These are phyloP conservation scores for Aeschynomene evenia DNA, from an alignment of 306 rosid genomes.

Conservation along the genomic window DNA sequence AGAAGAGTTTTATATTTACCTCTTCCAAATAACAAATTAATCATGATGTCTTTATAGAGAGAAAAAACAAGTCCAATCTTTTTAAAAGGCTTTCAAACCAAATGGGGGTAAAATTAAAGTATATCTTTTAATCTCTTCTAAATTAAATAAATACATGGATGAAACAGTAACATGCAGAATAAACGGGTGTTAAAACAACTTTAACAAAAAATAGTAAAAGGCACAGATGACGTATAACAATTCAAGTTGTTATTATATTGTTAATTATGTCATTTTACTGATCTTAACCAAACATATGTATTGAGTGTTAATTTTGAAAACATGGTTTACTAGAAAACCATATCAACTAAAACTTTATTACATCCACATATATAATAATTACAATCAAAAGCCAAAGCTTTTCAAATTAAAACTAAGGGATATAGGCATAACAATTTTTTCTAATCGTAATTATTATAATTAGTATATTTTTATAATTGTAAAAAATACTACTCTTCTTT, in stretches of 20 bases:
- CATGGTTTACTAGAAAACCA: neutral
- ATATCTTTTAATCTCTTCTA: neutral
- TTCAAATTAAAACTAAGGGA: neutral
- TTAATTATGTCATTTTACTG: slow-evolving; percentile 19
- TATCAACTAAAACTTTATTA: neutral
- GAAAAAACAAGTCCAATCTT: slow-evolving; percentile 2
- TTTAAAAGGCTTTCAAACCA: neutral
- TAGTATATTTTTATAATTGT: neutral
- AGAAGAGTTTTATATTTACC: neutral
- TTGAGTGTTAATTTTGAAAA: slow-evolving; percentile 16
- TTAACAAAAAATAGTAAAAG: neutral
- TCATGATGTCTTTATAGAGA: neutral
- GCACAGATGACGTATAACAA: neutral
- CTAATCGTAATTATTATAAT: too few species aligned
- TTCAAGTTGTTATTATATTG: neutral
- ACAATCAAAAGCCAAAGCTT: slow-evolving; percentile 12
- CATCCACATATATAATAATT: neutral
- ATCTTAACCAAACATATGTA: slow-evolving; percentile 14
- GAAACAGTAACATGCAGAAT: slow-evolving; percentile 16
- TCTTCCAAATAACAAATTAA: neutral
- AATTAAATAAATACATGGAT: too few species aligned
- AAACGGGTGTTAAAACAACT: neutral
- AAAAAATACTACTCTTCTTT: too few species aligned
- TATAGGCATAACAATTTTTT: neutral
- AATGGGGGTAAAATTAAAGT: slow-evolving; percentile 11